Evolutionary conservation across 2,329 filamentous ascomycete genomes (phyloP), one percentile per base, ranked within the genome.

Genomic region (Colletotrichum lini): DNA sequence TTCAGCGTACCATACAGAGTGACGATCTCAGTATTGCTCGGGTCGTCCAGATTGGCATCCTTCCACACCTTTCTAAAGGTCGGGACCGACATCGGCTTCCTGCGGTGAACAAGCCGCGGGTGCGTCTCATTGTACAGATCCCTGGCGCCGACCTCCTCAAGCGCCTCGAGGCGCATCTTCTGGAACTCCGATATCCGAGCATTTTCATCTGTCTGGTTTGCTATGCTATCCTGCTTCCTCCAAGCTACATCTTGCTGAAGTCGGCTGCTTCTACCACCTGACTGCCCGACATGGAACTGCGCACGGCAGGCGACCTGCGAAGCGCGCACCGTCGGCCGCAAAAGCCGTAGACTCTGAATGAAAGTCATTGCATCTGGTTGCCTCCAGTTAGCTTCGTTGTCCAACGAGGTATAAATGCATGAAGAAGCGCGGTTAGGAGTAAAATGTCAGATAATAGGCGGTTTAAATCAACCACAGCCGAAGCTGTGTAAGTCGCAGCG

Each of bases 401-500:
- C 8, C 16, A 68, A 74, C 74, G 23, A 9, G 16, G 35, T 77
- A 83, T 57, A 58, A 40, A 68, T 65, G 58, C 53, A 73, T 61
- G 54, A 58, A 61, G 63, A 64, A 38, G 69, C 66, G 58, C 50
- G 56, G 23, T 73, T 72, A 64, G 70, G 45, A 45, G 44, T 64
- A 38, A 23, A n/a, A 53, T 66, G 49, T 84, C 82, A 84, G 82
- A 76, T 45, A 76, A 77, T 79, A 78, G 83, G 82, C 80, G 78
- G 76, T 78, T 83, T 80, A 79, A 62, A 82, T 85, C 84, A 84
- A 74, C 53, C 82, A 81, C 82, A 82, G 81, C 79, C 79, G 40
- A 63, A 80, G 79, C 82, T 79, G 82, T 79, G 81, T 85, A 82
- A 84, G 83, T 83, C 83, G 84, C 84, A 85, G 84, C 84, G 84